Evolutionary conservation across 306 rosid genomes (phyloP), one percentile per base, ranked within the genome.

Genomic region (Trifolium repens): DNA sequence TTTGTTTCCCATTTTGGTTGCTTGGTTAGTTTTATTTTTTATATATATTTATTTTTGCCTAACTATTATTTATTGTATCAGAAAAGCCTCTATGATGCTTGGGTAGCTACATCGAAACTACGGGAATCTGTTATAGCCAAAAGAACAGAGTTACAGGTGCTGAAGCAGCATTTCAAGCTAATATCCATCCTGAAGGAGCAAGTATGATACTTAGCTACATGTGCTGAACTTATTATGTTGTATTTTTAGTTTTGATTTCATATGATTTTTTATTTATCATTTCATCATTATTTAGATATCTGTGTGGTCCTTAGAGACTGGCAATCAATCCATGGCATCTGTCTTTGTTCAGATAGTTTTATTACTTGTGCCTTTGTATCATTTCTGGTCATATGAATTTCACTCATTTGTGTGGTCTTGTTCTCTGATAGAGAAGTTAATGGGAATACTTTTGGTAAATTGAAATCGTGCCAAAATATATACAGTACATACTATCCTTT

Each of bases 61-160:
- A n/a, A 79, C 69, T 72, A 60, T 72, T 62, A 55, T 69, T 79
- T 43, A 60, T 84, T 81, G 80, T 80, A 71, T 71, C 96, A 96
- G 99, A 84, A 79, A 85, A 88, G 91, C 81, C 89, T 96, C 60
- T 84, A 80, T 62, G 82, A 81, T 83, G 96, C 98, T 32, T 89
- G 96, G 97, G 12, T 83, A 80, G 79, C 91, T 34, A 92, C 89
- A 46, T 88, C 87, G 8, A 55, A 82, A 75, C 87, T 96, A 26
- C 90, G 98, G 12, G 99, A 96, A 82, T 96, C 98, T 65, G 96
- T 92, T 71, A 67, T 84, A 89, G 90, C 92, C 77, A 96, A 88
- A 86, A 89, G 91, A 80, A 76, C 76, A n/a, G 92, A 89, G 83
- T 80, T 92, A 62, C 92, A 89, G 82, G 58, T 79, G 73, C 79